Evolutionary conservation across 768 basidiomycete species (phyloP), one percentile per base, ranked within the genome.

Genomic region (Boletus reticuloceps): DNA sequence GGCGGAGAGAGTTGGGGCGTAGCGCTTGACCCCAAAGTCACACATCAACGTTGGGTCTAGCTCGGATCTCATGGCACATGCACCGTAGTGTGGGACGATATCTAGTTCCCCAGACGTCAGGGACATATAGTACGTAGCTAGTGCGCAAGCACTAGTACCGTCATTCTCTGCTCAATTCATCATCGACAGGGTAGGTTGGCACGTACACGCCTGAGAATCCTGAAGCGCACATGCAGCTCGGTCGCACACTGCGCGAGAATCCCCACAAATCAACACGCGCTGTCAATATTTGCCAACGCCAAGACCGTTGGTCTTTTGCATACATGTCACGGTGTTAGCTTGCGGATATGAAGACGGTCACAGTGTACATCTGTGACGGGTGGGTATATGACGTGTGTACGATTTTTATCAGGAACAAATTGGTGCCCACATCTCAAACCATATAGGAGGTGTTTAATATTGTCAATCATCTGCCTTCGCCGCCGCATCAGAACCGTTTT

Each of bases 291-390:
- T 39, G 46, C 36, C 36, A 52, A 47, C 9, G 40, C 50, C 22
- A 27, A 51, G 27, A 59, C 39, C 13, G 41, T 25, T 13, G 43
- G n/a, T 11, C 27, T n/a, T 46, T 45, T 27, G 17, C 19, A 41
- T n/a, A 10, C 27, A 19, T 20, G 20, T 27, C 36, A 47, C 34
- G n/a, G 31, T 17, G 50, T 19, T 20, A 7, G 31, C 41, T 37
- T 17, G 44, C 58, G 42, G 56, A 62, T 14, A 62, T 52, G 50
- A 51, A 61, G 3, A 6, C 11, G 36, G 20, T 43, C 40, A 6
- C n/a, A n/a, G n/a, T n/a, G n/a, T n/a, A n/a, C n/a, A n/a, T n/a
- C n/a, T n/a, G n/a, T n/a, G n/a, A n/a, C n/a, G n/a, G n/a, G n/a
- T n/a, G n/a, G n/a, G n/a, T n/a, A n/a, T n/a, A n/a, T n/a, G n/a